phyloP scores from a whole-genome alignment of 2,329 filamentous ascomycete genomes.

The Pyricularia grisea region DNA sequence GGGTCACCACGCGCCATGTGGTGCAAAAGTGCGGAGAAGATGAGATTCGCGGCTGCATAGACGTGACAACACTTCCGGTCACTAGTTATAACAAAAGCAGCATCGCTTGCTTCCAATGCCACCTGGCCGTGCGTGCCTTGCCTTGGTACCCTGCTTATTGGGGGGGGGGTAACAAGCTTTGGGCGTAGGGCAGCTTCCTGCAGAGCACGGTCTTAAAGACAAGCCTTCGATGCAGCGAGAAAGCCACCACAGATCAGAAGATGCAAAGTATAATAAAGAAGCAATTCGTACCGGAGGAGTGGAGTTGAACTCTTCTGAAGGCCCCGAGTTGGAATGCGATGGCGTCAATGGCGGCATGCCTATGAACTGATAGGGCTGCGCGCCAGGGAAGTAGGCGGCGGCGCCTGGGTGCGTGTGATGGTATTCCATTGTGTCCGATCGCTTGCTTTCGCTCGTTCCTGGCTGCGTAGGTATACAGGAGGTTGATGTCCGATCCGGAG shows the following conservation, averaged over 20 bases:
- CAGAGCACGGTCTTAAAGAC: not conserved
- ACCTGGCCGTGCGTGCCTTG: not conserved
- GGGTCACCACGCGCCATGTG: not conserved
- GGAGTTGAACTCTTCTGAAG: slow-evolving; percentile 44
- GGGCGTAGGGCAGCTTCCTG: not conserved
- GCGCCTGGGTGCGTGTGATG: slow-evolving; percentile 43
- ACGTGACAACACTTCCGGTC: not conserved
- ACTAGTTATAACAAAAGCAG: not conserved
- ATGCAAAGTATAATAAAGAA: not conserved
- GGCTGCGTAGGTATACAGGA: not conserved
- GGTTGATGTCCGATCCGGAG: not conserved
- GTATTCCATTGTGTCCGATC: not conserved
- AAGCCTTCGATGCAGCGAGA: no score
- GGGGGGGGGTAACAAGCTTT: not conserved
- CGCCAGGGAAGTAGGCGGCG: slow-evolving; percentile 35
- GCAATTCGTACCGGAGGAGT: slow-evolving; percentile 43
- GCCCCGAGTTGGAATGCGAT: slow-evolving; percentile 43
- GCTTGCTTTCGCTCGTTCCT: not conserved
- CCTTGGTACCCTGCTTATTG: no score
- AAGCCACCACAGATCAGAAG: not conserved
- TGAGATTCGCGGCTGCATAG: not conserved
- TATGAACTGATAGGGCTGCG: slow-evolving; percentile 45
- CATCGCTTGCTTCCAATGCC: not conserved
- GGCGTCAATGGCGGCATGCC: slow-evolving; percentile 44
- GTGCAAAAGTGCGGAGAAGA: not conserved